Conservation (phyloP, 2,329 filamentous ascomycete genomes). For the Dothideomycetes sp. region DNA sequence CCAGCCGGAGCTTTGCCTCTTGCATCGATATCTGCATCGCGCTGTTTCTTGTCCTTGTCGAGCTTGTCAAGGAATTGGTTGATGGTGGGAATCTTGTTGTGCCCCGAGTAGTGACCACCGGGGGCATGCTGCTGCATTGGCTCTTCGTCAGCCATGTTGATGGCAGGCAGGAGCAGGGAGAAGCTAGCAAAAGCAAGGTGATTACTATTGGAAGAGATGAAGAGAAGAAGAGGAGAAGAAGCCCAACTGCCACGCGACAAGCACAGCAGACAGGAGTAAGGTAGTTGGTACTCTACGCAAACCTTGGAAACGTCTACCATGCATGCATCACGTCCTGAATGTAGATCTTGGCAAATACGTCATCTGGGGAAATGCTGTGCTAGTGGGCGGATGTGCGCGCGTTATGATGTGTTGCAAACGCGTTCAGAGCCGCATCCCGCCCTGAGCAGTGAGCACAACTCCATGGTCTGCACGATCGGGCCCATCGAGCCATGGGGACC, state of each 20-base stretch:
- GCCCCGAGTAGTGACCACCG: conserved; percentile 66
- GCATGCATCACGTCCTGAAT: neutral
- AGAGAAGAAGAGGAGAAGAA: conserved; percentile 1
- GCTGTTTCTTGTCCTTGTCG: conserved; percentile 65
- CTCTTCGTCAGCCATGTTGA: conserved; percentile 30
- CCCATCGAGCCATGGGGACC: too few relatives aligned
- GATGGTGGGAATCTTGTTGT: conserved; percentile 79
- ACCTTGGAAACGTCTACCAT: neutral
- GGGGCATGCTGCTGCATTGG: conserved; percentile 35
- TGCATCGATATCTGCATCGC: conserved; percentile 63
- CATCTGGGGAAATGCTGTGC: neutral
- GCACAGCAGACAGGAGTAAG: neutral
- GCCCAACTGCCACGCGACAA: neutral
- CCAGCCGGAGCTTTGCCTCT: conserved; percentile 29
- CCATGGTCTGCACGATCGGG: too few relatives aligned
- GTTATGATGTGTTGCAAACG: too few relatives aligned
- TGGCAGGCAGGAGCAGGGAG: neutral
- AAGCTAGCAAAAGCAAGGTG: neutral
- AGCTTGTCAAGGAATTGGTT: conserved; percentile 70
- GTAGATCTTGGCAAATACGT: neutral
- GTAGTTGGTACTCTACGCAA: neutral
- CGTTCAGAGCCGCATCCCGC: too few relatives aligned
- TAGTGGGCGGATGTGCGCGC: too few relatives aligned
- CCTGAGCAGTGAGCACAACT: too few relatives aligned
- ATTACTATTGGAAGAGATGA: neutral